Evolutionary conservation across 106 monocot genomes (phyloP).

Genomic region (Allium sativum): DNA sequence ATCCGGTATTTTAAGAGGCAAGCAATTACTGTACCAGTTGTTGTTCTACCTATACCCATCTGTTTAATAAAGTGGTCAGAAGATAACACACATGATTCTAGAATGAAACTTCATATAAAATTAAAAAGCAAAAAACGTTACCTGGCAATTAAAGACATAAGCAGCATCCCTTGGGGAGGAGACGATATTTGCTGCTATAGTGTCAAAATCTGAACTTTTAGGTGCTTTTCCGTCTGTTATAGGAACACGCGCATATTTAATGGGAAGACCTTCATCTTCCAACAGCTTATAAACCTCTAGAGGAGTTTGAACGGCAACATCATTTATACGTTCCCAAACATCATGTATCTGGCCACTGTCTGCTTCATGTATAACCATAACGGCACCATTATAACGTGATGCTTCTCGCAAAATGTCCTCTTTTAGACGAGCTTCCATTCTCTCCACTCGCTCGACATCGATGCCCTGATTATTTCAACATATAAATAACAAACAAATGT

Average conservation of each 20-base stretch:
- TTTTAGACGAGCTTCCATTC: slow-evolving; percentile 95
- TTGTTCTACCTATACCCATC: slow-evolving; percentile 99
- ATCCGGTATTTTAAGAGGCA: slow-evolving; percentile 87
- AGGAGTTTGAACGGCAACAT: slow-evolving; percentile 71
- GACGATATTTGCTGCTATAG: slow-evolving; percentile 67
- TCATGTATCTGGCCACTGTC: slow-evolving; percentile 83
- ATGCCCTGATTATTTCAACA: slow-evolving; percentile 46
- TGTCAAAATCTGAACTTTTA: slow-evolving; percentile 93
- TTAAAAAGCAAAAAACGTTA: slow-evolving; percentile 3
- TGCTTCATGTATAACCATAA: slow-evolving; percentile 99
- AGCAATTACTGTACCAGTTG: slow-evolving; percentile 96
- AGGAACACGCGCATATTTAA: slow-evolving; percentile 96
- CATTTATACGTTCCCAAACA: slow-evolving; percentile 73
- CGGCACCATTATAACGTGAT: slow-evolving; percentile 64
- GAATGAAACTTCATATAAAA: not conserved
- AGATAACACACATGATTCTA: not conserved
- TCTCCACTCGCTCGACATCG: slow-evolving; percentile 86
- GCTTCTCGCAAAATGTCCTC: slow-evolving; percentile 94
- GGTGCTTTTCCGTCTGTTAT: slow-evolving; percentile 99
- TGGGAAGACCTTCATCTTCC: slow-evolving; percentile 73
- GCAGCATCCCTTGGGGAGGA: slow-evolving; percentile 54
- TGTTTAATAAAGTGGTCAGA: slow-evolving; percentile 14
- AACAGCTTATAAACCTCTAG: slow-evolving; percentile 76
- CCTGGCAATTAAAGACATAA: slow-evolving; percentile 99
- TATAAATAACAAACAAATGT: too few relatives aligned